Evolutionary conservation across 2,329 filamentous ascomycete species (phyloP).

Genomic region (Fusarium piperis): DNA sequence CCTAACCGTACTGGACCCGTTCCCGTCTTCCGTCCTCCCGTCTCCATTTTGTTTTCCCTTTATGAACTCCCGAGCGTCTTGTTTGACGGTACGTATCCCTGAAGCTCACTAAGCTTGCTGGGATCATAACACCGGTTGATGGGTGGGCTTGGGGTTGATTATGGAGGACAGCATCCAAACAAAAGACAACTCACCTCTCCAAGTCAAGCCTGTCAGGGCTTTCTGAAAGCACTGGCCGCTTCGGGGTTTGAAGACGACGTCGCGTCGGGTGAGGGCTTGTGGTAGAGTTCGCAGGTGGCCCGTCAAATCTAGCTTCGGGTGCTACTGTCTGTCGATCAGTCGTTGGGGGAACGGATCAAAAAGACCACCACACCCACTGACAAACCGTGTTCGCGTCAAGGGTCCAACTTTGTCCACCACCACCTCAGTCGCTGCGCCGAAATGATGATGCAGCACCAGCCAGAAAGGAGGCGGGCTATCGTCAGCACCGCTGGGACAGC

Average conservation of each 20-base stretch:
- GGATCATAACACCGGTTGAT: background rate
- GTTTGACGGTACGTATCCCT: slow-evolving; percentile 13
- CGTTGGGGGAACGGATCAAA: background rate
- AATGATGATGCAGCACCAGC: slow-evolving; percentile 18
- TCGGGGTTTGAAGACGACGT: slow-evolving; percentile 25
- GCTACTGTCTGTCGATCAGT: slow-evolving; percentile 26
- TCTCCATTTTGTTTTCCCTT: slow-evolving; percentile 38
- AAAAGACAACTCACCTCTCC: slow-evolving; percentile 25
- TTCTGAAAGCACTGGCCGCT: background rate
- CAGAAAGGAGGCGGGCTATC: slow-evolving; percentile 15
- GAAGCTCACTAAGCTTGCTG: background rate
- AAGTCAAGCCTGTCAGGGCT: slow-evolving; percentile 11
- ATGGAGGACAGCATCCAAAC: slow-evolving; percentile 3
- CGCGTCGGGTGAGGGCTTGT: slow-evolving; percentile 32
- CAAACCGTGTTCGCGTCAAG: slow-evolving; percentile 26
- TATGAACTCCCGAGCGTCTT: slow-evolving; percentile 16
- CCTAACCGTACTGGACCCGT: slow-evolving; percentile 41
- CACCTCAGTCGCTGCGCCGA: slow-evolving; percentile 30
- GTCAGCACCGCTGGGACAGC: slow-evolving; percentile 31
- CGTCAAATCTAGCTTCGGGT: slow-evolving; percentile 20
- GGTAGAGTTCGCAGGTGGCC: slow-evolving; percentile 28
- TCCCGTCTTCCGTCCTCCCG: slow-evolving; percentile 42
- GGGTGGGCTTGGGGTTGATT: background rate
- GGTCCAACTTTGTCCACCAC: slow-evolving; percentile 37
- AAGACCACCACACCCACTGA: slow-evolving; percentile 13